Percentiles rank a stretch among this genome's conserved stretches.
phyloP scores from a whole-genome alignment of 805 yeast species.

The Ogataea trehalophila region DNA sequence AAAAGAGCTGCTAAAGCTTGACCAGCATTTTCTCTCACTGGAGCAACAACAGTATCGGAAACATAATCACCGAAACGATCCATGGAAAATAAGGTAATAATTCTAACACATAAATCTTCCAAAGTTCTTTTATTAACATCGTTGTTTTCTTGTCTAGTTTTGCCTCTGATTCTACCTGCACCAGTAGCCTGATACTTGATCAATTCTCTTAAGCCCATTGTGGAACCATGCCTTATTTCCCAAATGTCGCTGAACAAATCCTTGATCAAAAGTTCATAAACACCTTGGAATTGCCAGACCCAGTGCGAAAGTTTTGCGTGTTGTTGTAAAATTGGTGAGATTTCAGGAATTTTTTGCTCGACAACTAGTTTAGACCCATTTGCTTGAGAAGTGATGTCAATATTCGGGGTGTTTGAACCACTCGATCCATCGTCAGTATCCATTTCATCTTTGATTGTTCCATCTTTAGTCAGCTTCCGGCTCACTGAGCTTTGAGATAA shows the following conservation, averaged over 20 bases:
- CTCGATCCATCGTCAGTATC: conserved; percentile 10
- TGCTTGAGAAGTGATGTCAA: conserved; percentile 66
- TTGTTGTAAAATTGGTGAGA: conserved; percentile 63
- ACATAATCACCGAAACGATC: conserved; percentile 97
- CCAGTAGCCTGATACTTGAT: conserved; percentile 76
- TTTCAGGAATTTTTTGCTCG: conserved; percentile 65
- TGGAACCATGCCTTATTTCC: conserved; percentile 96
- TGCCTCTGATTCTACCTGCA: conserved; percentile 76
- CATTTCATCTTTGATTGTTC: conserved; percentile 24
- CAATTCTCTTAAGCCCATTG: conserved; percentile 85
- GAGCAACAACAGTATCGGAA: conserved; percentile 96
- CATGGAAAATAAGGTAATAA: conserved; percentile 81
- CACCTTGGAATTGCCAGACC: conserved; percentile 94
- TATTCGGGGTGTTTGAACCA: conserved; percentile 24
- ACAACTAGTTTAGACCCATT: conserved; percentile 80
- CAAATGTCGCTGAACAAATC: conserved; percentile 82
- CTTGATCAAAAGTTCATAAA: conserved; percentile 72
- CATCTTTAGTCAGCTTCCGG: conserved; percentile 43
- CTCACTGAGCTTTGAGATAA: conserved; percentile 69
- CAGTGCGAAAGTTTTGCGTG: conserved; percentile 67
- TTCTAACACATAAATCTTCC: conserved; percentile 82
- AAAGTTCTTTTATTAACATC: conserved; percentile 60
- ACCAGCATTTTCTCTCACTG: conserved; percentile 95
- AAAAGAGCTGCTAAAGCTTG: conserved; percentile 89
- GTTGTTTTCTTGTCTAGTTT: conserved; percentile 57